These are phyloP conservation scores for Plectranthus barbatus DNA, from an alignment of 257 asterid species.

Conservation along the genomic window DNA sequence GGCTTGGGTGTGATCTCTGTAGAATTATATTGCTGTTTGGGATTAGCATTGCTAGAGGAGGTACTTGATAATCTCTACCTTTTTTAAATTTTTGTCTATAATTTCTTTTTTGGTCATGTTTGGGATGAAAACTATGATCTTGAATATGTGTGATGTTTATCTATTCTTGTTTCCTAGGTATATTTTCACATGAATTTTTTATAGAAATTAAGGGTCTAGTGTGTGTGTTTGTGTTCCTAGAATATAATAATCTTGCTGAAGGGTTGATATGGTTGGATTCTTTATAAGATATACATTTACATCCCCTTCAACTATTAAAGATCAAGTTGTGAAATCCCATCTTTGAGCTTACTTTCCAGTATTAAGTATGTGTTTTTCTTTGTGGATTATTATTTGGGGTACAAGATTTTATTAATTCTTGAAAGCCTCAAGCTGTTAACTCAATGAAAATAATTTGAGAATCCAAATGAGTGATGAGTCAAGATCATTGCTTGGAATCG, in stretches of 20 bases:
- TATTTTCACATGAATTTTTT: background rate
- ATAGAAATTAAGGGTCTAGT: background rate
- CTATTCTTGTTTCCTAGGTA: background rate
- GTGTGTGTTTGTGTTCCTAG: background rate
- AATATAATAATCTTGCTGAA: background rate
- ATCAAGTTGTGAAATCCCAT: background rate
- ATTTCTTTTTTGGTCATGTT: background rate
- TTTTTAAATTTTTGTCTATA: background rate
- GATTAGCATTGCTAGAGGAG: conserved; percentile 63
- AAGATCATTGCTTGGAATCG: background rate
- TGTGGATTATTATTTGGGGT: background rate
- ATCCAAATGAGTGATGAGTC: background rate
- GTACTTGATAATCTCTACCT: conserved; percentile 13
- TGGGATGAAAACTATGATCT: background rate
- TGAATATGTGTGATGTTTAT: background rate
- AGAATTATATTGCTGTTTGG: conserved; percentile 56
- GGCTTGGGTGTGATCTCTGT: conserved; percentile 78
- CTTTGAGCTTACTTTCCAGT: background rate
- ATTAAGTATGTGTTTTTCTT: conserved; percentile 8
- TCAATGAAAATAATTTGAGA: background rate
- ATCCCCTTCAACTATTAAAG: background rate
- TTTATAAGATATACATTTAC: background rate
- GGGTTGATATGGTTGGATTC: background rate
- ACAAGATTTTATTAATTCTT: background rate
- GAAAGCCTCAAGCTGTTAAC: background rate